Evolutionary conservation across 352 stramenopile genomes (phyloP).

Genomic region (Pythium oligandrum): DNA sequence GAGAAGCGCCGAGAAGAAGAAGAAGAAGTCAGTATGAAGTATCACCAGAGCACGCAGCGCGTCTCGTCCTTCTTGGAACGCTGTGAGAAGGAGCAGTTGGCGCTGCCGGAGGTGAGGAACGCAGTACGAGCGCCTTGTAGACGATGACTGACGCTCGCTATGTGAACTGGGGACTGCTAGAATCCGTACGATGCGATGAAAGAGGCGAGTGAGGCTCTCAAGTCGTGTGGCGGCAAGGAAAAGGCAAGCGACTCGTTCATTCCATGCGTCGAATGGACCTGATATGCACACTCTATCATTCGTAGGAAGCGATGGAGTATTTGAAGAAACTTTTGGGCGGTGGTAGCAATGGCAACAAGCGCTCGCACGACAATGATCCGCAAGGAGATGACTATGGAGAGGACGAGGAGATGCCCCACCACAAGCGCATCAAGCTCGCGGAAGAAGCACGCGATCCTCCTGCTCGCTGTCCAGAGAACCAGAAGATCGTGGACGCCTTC

Average conservation of each 20-base stretch:
- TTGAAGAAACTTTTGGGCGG: conserved; percentile 32
- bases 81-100: conserved; percentile 35
- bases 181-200: conserved; percentile 33
- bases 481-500: conserved; percentile 77
- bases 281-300: not conserved
- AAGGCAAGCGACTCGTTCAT: conserved; percentile 8
- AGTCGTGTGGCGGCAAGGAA: conserved; percentile 26
- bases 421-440: conserved; percentile 54
- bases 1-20: not conserved
- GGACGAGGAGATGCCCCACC: conserved; percentile 32
- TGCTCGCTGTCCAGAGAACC: conserved; percentile 43
- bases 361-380: conserved; percentile 10
- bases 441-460: conserved; percentile 47
- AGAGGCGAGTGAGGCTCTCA: conserved; percentile 26
- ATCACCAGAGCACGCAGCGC: conserved; percentile 13
- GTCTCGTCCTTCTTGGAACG: conserved; percentile 29
- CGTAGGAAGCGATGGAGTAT: conserved; percentile 20
- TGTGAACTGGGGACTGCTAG: conserved; percentile 13
- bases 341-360: conserved; percentile 13
- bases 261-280: not conserved
- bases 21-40: conserved; percentile 18
- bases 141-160: no score
- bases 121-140: not conserved
- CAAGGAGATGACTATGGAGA: conserved; percentile 8
- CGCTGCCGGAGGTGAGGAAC: conserved; percentile 26